Base-by-base conservation (phyloP, 2,329 filamentous ascomycete genomes). In the Xylaria sp. region DNA sequence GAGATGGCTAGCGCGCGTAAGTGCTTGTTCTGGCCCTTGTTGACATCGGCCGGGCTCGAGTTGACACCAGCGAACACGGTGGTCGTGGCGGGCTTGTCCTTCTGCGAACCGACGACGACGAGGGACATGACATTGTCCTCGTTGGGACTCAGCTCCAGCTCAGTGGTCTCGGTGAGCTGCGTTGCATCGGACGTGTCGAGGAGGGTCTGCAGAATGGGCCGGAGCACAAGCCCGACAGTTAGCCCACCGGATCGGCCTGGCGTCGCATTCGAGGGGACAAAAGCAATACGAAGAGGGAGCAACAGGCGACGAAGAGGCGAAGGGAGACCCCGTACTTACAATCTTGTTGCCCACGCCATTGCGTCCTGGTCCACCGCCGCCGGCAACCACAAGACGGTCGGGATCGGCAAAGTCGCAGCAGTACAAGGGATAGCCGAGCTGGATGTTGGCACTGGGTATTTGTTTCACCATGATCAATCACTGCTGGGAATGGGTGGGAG, bases 121-220 rank as follows among this genome's bases (percentile, higher is more conserved):
- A 97, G 82, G 56, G 90, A 93, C 67, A 90, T 92, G 60, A 96
- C 91, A 58, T 90, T 96, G 77, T 98, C 94, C 79, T 97, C 93
- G 72, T 93, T 87, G 69, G 87, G 85, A 64, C 90, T 90, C 49
- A 97, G 86, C 61, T 92, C 87, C 71, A 94, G 82, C 68, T 96
- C 91, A 66, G 88, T 86, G 21, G 84, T 80, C 67, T 89, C 80
- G 65, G 87, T 83, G 51, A 92, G 79, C 48, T 88, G 85, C 58
- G 86, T 81, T 37, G 85, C 87, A 70, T 80, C 80, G 17, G 85
- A 87, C n/a, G 88, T 84, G 74, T 94, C 88, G 65, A 96, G 82
- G 13, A 93, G 80, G 29, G 87, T 88, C 89, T 91, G 68, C 44
- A 53, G n/a, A 63, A 61, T 54, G 48, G 53, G 43, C 49, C 61